Conservation (phyloP, 306 rosid genomes). For the Prinsepia uniflora region DNA sequence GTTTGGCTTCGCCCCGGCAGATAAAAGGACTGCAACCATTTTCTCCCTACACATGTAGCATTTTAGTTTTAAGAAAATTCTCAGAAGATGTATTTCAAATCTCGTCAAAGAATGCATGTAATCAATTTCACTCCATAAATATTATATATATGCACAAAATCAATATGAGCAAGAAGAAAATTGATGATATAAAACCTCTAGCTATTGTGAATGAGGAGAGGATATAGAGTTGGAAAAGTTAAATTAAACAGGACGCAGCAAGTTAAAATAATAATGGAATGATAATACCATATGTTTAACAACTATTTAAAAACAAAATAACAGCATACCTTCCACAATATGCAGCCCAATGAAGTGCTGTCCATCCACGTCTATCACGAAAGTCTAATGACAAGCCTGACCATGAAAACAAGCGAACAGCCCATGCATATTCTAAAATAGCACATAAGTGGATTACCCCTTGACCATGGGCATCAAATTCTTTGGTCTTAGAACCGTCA, state of each 20-base stretch:
- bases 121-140: background rate
- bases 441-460: conserved; percentile 94
- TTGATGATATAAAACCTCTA: background rate
- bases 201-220: background rate
- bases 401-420: conserved; percentile 61
- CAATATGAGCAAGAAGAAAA: conserved; percentile 2
- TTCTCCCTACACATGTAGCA: conserved; percentile 53
- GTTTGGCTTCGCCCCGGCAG: conserved; percentile 86
- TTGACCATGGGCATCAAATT: conserved; percentile 70
- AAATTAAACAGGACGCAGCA: conserved; percentile 11
- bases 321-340: conserved; percentile 62
- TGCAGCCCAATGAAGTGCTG: conserved; percentile 99
- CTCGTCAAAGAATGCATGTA: conserved; percentile 9
- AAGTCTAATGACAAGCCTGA: conserved; percentile 84
- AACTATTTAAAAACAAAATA: background rate
- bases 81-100: background rate
- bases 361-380: conserved; percentile 94
- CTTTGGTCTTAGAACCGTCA: conserved; percentile 54
- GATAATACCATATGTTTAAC: conserved; percentile 8
- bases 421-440: conserved; percentile 84
- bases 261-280: background rate
- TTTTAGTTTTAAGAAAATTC: background rate
- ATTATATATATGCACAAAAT: conserved; percentile 24
- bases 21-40: conserved; percentile 76
- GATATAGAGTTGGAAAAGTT: background rate